Evolutionary conservation across 116 monocot species (phyloP).

Genomic region (Posidonia oceanica): DNA sequence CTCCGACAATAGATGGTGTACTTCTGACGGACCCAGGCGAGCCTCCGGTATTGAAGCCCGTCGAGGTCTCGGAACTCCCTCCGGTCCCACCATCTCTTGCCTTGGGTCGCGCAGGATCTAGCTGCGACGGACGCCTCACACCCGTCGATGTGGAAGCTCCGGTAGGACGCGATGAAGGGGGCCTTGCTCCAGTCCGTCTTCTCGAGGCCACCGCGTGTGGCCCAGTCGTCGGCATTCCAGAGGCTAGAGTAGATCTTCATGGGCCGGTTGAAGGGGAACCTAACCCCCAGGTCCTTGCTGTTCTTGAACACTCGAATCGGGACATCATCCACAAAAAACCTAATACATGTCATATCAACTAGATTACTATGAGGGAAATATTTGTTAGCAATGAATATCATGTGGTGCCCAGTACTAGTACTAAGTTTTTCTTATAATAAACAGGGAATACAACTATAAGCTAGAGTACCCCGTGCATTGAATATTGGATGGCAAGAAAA

Average conservation of each 20-base stretch:
- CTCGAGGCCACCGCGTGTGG: constrained; percentile 70
- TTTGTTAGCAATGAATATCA: no score
- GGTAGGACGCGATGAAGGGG: constrained; percentile 65
- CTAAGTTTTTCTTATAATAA: no score
- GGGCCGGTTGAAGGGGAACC: constrained; percentile 73
- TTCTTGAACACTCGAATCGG: constrained; percentile 80
- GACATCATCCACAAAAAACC: constrained; percentile 63
- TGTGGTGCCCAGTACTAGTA: no score
- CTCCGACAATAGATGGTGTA: constrained; percentile 73
- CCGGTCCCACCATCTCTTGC: constrained; percentile 72
- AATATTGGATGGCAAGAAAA: no score
- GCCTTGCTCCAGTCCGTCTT: constrained; percentile 76
- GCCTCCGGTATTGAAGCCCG: constrained; percentile 29
- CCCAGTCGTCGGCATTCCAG: constrained; percentile 90
- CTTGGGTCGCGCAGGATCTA: constrained; percentile 55
- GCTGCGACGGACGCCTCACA: constrained; percentile 58
- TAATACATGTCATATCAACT: not conserved
- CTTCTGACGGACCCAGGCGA: constrained; percentile 34
- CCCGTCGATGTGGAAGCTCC: constrained; percentile 64
- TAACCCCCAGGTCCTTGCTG: constrained; percentile 62
- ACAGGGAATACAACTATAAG: no score
- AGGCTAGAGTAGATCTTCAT: constrained; percentile 92
- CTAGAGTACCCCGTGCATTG: no score
- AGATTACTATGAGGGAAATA: no score
- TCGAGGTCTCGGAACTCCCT: constrained; percentile 58